phyloP scores from a whole-genome alignment of 768 basidiomycete species.

The Suillus hirtellus region DNA sequence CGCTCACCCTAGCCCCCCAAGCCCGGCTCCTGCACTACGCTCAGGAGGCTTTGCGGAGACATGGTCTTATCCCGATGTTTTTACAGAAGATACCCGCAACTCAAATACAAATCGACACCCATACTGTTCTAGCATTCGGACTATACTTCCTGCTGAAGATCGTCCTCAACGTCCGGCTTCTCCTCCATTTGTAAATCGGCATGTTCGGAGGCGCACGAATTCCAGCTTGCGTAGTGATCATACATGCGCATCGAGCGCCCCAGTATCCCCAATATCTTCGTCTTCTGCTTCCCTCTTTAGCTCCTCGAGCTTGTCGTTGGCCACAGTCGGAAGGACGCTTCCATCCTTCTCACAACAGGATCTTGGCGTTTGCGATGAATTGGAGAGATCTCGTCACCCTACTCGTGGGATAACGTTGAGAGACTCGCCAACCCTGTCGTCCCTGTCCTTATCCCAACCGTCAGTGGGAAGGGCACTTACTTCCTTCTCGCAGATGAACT shows the following conservation, averaged over 20 bases:
- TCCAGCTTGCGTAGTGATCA: constrained; percentile 31
- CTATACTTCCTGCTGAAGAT: neutral
- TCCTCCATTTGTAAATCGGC: constrained; percentile 34
- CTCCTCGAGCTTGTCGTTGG: constrained; percentile 22
- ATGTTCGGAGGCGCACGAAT: constrained; percentile 35
- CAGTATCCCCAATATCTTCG: constrained; percentile 32
- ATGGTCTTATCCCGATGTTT: constrained; percentile 1
- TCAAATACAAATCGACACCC: constrained; percentile 2
- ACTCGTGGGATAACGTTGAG: constrained; percentile 20
- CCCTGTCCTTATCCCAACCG: constrained; percentile 5
- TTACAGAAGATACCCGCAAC: neutral
- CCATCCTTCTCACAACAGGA: constrained; percentile 13
- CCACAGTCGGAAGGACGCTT: constrained; percentile 18
- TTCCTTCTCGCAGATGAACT: constrained; percentile 9
- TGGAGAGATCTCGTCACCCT: constrained; percentile 20
- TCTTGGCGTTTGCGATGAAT: constrained; percentile 21
- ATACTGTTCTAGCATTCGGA: constrained; percentile 1
- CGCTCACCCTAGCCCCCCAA: constrained; percentile 21
- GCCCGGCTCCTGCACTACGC: constrained; percentile 16
- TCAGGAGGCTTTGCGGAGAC: constrained; percentile 7
- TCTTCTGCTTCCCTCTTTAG: constrained; percentile 30
- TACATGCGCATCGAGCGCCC: constrained; percentile 31
- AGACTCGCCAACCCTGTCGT: constrained; percentile 4
- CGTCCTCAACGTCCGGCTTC: constrained; percentile 27
- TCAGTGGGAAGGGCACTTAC: constrained; percentile 6